Base-by-base conservation (phyloP, 1,284 basidiomycete genomes). In the Tetrapyrgos nigripes region DNA sequence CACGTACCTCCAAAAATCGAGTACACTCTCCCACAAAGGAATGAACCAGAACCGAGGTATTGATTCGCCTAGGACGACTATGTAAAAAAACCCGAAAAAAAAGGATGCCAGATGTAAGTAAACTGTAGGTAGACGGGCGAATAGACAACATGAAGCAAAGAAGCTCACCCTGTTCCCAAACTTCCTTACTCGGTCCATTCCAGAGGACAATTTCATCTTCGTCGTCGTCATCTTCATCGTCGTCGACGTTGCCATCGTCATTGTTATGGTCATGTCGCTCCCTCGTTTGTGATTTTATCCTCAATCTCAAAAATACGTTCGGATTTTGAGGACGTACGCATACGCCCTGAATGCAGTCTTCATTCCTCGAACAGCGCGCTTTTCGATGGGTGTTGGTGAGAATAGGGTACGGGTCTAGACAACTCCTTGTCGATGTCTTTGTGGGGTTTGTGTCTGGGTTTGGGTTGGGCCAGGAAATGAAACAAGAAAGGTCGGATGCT, bases 151-250 rank as follows among this genome's bases (percentile, higher is more conserved):
- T 33, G 55, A 51, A 52, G 44, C 10, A 31, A n/a, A n/a, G 28
- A 4, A 64, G 11, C 78, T n/a, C 47, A 89, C 90, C 84, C 80
- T 91, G 84, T 50, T 89, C 83, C 73, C 79, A 83, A 1, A 92
- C 76, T 69, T 92, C 89, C n/a, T 66, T 64, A n/a, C 71, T 73
- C 1, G 88, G 85, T 1, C 90, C 91, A 58, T 80, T 85, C 90
- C 90, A 92, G 1, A 92, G 68, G 3, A 92, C 70, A 0, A 81
- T 73, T 31, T 69, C 72, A 14, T 74, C 67, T 23, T 69, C 66
- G 2, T 58, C 59, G 9, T 66, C 60, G 3, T n/a, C 13, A 17
- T 5, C 17, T 17, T 40, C n/a, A n/a, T n/a, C n/a, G n/a, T n/a
- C n/a, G n/a, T n/a, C n/a, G n/a, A n/a, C n/a, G n/a, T n/a, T n/a